These are phyloP conservation scores for Albugo candida DNA, from an alignment of 352 stramenopile genomes.

Conservation along the genomic window DNA sequence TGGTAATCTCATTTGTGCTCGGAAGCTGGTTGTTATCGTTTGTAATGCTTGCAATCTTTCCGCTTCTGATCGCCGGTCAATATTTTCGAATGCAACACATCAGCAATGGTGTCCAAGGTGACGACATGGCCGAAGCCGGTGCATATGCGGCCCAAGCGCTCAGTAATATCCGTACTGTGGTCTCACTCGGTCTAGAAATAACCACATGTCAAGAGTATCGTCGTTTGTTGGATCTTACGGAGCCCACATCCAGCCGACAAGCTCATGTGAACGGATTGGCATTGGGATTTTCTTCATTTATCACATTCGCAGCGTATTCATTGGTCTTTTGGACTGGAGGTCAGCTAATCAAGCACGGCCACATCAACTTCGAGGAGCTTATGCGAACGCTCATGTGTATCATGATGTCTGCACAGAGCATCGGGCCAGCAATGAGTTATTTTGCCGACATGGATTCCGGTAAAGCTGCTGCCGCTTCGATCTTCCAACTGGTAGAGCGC, in stretches of 20 bases:
- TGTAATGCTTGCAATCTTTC: conserved; percentile 39
- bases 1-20: conserved; percentile 45
- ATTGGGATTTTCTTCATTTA: conserved; percentile 53
- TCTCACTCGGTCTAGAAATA: conserved; percentile 17
- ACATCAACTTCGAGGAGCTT: conserved; percentile 21
- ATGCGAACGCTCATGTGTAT: conserved; percentile 35
- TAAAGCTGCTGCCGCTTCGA: conserved; percentile 10
- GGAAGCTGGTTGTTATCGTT: conserved; percentile 50
- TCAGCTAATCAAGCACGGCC: conserved; percentile 13
- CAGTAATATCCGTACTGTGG: conserved; percentile 21
- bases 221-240: conserved; percentile 5
- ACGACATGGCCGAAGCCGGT: conserved; percentile 4
- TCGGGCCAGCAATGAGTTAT: conserved; percentile 13
- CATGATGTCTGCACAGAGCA: conserved; percentile 21
- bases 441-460: conserved; percentile 14
- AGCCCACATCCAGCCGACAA: conserved; percentile 11
- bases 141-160: conserved; percentile 19
- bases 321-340: conserved; percentile 21
- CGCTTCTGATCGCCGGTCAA: conserved; percentile 28
- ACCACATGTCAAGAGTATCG: conserved; percentile 6
- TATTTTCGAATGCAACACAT: conserved; percentile 14
- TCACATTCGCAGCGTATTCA: conserved; percentile 21
- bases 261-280: conserved; percentile 21
- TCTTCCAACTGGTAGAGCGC: conserved; percentile 13
- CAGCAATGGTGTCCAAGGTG: conserved; percentile 7